Percentiles rank a stretch among this genome's conserved stretches.
phyloP scores from a whole-genome alignment of 768 basidiomycete genomes.

The Boletus eberwhitei region DNA sequence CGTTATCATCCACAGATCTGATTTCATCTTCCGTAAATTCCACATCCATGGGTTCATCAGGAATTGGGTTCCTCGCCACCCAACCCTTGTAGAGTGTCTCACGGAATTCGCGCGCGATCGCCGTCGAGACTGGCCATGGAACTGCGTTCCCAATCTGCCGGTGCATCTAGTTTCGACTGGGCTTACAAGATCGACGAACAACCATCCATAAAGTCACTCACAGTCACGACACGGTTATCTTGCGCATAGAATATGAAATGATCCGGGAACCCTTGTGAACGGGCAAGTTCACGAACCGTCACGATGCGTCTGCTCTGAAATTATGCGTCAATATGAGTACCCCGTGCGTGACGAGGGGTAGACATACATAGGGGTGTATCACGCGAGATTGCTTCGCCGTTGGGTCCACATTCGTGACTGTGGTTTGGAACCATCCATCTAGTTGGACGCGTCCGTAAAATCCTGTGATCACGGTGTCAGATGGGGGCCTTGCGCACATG shows the following conservation, averaged over 20 bases:
- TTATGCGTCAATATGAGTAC: background rate
- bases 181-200: background rate
- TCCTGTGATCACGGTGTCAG: conserved; percentile 30
- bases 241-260: conserved; percentile 58
- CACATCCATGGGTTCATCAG: conserved; percentile 27
- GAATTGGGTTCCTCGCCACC: conserved; percentile 30
- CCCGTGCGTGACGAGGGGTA: background rate
- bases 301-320: conserved; percentile 64
- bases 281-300: conserved; percentile 71
- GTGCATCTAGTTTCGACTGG: conserved; percentile 53
- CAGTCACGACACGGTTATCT: conserved; percentile 55
- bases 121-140: conserved; percentile 59
- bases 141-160: conserved; percentile 82
- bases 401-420: conserved; percentile 74
- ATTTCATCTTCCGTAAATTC: conserved; percentile 20
- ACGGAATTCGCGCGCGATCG: conserved; percentile 62
- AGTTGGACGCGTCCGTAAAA: conserved; percentile 60
- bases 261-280: conserved; percentile 83
- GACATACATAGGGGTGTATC: conserved; percentile 59
- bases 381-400: conserved; percentile 75
- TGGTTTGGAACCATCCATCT: conserved; percentile 62
- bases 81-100: conserved; percentile 51
- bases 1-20: background rate
- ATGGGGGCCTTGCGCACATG: background rate
- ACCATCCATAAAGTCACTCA: conserved; percentile 32